A percentile compares a stretch with the other conserved stretches of the same genome.
Evolutionary conservation across 148 eudicot species (phyloP).

Genomic region (Amaranthus hypochondriacus): DNA sequence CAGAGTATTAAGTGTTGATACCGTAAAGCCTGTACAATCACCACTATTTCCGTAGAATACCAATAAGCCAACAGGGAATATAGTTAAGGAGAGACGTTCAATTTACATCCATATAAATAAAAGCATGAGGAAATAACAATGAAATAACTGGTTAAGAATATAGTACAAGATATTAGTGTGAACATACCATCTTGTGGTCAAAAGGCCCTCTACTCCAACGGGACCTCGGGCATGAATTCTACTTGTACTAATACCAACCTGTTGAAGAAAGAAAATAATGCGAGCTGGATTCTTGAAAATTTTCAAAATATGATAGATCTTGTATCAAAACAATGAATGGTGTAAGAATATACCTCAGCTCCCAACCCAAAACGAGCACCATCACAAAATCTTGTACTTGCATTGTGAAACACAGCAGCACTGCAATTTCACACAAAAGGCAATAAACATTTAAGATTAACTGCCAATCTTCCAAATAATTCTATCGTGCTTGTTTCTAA

Average conservation of each 20-base stretch:
- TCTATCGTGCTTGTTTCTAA: background rate
- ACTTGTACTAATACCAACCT: slow-evolving; percentile 99
- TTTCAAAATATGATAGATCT: background rate
- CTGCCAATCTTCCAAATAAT: background rate
- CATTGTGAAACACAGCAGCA: slow-evolving; percentile 98
- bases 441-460: background rate
- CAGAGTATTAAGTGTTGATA: too few species aligned
- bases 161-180: background rate
- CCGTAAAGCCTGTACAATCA: too few species aligned
- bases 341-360: slow-evolving; percentile 64
- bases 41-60: too few species aligned
- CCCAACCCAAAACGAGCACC: slow-evolving; percentile 96
- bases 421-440: slow-evolving; percentile 41
- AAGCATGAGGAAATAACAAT: background rate
- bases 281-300: background rate
- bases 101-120: background rate
- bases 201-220: slow-evolving; percentile 92
- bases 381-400: slow-evolving; percentile 92
- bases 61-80: too few species aligned
- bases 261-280: slow-evolving; percentile 21
- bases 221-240: slow-evolving; percentile 99
- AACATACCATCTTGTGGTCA: slow-evolving; percentile 86
- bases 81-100: too few species aligned
- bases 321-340: background rate
- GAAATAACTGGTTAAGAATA: background rate